Conservation (phyloP, 306 rosid species). For the Cicer yamashitae region DNA sequence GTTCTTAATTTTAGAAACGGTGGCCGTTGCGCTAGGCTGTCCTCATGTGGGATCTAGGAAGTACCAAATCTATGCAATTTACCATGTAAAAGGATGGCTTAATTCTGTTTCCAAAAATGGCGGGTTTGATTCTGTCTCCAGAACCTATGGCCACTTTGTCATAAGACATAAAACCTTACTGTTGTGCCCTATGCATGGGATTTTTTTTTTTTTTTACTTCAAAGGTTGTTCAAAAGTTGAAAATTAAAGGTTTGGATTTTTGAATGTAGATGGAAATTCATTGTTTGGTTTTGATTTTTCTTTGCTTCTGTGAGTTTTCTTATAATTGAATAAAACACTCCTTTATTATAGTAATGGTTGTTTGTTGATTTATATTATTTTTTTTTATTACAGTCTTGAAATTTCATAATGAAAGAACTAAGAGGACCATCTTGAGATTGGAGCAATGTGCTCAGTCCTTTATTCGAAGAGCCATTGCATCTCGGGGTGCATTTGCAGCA, state of each 20-base stretch:
- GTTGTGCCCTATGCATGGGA: constrained; percentile 2
- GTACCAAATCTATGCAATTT: constrained; percentile 15
- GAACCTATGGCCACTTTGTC: constrained; percentile 19
- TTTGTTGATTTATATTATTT: constrained; percentile 39
- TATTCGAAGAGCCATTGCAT: constrained; percentile 64
- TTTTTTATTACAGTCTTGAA: constrained; percentile 54
- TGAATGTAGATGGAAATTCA: constrained; percentile 24
- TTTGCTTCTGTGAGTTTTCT: constrained; percentile 33
- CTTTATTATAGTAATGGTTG: constrained; percentile 27
- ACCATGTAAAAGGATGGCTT: constrained; percentile 24
- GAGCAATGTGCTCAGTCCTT: constrained; percentile 73
- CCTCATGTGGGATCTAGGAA: constrained; percentile 31
- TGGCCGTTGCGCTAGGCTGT: constrained; percentile 26
- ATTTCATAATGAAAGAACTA: constrained; percentile 63
- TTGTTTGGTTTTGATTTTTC: constrained; percentile 28
- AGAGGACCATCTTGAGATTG: constrained; percentile 73
- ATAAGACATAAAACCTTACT: constrained; percentile 14
- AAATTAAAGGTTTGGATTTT: constrained; percentile 20
- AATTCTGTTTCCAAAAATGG: constrained; percentile 9
- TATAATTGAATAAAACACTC: constrained; percentile 15
- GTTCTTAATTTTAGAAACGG: constrained; percentile 35
- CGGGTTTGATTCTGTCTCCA: background rate
- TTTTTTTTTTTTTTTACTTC: constrained; percentile 28
- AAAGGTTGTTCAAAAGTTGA: constrained; percentile 1
- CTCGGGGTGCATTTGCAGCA: constrained; percentile 74